These are phyloP conservation scores for Diplodia intermedia DNA, from an alignment of 2,329 filamentous ascomycete genomes.

Conservation along the genomic window DNA sequence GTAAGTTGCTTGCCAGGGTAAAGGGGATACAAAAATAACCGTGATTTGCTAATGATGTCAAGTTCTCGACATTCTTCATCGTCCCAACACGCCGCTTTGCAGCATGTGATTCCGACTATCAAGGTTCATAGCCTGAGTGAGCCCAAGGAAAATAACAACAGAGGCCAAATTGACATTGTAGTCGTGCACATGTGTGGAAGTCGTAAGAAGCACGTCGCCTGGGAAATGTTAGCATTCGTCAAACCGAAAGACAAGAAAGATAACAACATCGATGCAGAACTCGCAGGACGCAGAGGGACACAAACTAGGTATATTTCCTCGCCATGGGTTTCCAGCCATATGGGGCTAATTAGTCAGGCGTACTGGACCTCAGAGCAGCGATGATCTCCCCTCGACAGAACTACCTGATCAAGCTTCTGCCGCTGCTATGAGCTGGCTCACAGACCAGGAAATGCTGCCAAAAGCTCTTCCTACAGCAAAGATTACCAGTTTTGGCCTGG, in stretches of 20 bases:
- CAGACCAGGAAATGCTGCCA: conserved; percentile 13
- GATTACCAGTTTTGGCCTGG: conserved; percentile 1
- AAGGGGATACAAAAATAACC: no score
- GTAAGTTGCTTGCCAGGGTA: neutral
- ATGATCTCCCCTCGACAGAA: no score
- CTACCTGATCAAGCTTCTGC: neutral
- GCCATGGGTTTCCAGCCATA: no score
- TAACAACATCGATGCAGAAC: neutral
- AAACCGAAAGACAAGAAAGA: neutral
- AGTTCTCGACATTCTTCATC: conserved; percentile 3
- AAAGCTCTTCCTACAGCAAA: conserved; percentile 12
- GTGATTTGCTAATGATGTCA: neutral
- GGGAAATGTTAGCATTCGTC: neutral
- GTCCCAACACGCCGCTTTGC: neutral
- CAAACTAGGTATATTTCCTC: neutral
- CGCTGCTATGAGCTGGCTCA: conserved; percentile 3
- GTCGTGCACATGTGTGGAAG: conserved; percentile 11
- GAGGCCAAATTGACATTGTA: neutral
- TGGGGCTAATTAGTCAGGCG: neutral
- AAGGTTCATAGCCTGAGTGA: neutral
- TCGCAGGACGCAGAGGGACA: neutral
- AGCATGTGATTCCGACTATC: conserved; percentile 4
- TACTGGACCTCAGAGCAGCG: neutral
- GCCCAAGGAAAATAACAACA: neutral
- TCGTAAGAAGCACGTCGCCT: neutral